phyloP scores from a whole-genome alignment of 2,329 filamentous ascomycete genomes.

The Chaetoscypha palmicola region DNA sequence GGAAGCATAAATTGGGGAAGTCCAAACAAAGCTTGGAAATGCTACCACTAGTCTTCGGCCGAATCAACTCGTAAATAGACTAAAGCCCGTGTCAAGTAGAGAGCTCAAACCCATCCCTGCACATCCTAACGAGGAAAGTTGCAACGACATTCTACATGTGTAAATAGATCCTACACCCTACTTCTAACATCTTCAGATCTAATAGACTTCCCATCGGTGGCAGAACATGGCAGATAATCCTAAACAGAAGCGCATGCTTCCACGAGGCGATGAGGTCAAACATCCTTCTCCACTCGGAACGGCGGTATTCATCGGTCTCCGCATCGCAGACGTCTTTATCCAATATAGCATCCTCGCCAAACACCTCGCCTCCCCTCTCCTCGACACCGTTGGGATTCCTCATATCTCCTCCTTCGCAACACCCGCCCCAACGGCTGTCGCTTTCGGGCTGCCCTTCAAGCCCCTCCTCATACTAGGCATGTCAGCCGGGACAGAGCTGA shows the following conservation, averaged over 20 bases:
- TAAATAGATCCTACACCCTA: too few relatives aligned
- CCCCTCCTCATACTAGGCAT: constrained; percentile 34
- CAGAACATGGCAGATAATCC: too few relatives aligned
- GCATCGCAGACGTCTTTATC: constrained; percentile 18
- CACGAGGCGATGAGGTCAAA: not conserved
- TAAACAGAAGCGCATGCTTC: not conserved
- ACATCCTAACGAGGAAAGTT: too few relatives aligned
- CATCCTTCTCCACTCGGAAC: constrained; percentile 33
- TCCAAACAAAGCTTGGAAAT: too few relatives aligned
- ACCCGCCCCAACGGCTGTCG: constrained; percentile 35
- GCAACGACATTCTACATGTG: too few relatives aligned
- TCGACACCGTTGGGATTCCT: constrained; percentile 37
- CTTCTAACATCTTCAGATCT: too few relatives aligned
- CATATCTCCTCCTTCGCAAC: constrained; percentile 30
- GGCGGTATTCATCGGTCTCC: constrained; percentile 37
- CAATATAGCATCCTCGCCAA: constrained; percentile 44
- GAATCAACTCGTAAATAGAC: too few relatives aligned
- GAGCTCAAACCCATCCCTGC: too few relatives aligned
- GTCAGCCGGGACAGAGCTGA: constrained; percentile 30
- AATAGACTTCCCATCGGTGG: too few relatives aligned
- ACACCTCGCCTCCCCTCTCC: constrained; percentile 40
- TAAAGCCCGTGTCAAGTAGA: too few relatives aligned
- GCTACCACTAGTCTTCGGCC: too few relatives aligned
- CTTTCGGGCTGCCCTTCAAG: constrained; percentile 41
- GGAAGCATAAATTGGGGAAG: too few relatives aligned